phyloP scores from a whole-genome alignment of 768 basidiomycete species.

The Lentinula edodes region DNA sequence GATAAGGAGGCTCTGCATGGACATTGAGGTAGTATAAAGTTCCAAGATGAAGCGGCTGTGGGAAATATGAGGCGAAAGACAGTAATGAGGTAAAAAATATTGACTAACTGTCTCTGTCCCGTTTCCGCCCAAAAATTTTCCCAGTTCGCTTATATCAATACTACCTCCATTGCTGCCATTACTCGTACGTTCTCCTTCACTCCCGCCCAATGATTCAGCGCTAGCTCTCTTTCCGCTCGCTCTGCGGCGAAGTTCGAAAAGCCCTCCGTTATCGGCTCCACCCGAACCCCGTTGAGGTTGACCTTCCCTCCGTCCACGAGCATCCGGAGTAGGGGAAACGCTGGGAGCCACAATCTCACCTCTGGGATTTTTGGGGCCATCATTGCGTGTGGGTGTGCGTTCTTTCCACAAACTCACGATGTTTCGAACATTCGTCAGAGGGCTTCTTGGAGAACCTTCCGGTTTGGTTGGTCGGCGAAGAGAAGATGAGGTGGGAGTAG shows the following conservation, averaged over 20 bases:
- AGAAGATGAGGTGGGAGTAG: constrained; percentile 45
- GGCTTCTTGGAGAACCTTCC: constrained; percentile 57
- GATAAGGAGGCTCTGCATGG: constrained; percentile 71
- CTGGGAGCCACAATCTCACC: not conserved
- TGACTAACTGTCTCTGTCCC: constrained; percentile 38
- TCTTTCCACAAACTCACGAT: constrained; percentile 81
- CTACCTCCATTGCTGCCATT: not conserved
- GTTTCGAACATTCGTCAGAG: constrained; percentile 70
- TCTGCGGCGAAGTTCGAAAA: constrained; percentile 47
- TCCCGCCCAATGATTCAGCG: not conserved
- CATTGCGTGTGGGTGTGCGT: constrained; percentile 44
- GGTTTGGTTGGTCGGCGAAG: constrained; percentile 50
- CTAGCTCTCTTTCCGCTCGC: constrained; percentile 15
- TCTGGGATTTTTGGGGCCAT: not conserved
- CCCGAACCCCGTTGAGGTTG: not conserved
- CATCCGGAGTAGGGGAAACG: constrained; percentile 6
- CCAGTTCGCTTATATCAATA: constrained; percentile 6
- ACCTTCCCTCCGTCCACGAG: not conserved
- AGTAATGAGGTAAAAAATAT: constrained; percentile 4
- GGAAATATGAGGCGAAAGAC: constrained; percentile 14
- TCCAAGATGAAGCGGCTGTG: constrained; percentile 83
- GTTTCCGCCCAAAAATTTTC: constrained; percentile 3
- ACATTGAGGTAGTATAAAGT: constrained; percentile 91
- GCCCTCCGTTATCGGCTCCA: constrained; percentile 27
- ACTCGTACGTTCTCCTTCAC: not conserved